Evolutionary conservation across 2,329 filamentous ascomycete species (phyloP).

Genomic region (Sporothrix euskadiensis): DNA sequence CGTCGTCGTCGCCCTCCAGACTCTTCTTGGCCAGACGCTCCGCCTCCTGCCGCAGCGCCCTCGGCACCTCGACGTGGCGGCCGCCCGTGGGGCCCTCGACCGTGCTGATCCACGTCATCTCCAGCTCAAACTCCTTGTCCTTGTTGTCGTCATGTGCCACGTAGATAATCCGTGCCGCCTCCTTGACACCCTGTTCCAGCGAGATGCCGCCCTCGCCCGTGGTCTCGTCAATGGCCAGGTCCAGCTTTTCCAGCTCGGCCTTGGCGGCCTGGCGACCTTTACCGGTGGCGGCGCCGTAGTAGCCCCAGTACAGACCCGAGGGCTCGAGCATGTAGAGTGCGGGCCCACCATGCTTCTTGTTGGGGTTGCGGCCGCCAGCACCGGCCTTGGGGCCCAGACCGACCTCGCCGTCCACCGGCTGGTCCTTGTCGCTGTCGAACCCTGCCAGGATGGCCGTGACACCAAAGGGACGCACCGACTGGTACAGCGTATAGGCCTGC

Average conservation of each 20-base stretch:
- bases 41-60: slow-evolving; percentile 85
- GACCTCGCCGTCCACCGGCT: slow-evolving; percentile 86
- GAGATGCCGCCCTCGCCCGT: slow-evolving; percentile 62
- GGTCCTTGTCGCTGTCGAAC: slow-evolving; percentile 85
- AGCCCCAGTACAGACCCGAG: slow-evolving; percentile 96
- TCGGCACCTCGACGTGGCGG: slow-evolving; percentile 88
- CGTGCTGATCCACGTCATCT: slow-evolving; percentile 97
- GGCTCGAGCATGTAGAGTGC: slow-evolving; percentile 99
- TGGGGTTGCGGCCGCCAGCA: slow-evolving; percentile 75
- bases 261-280: slow-evolving; percentile 97
- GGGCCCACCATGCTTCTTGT: slow-evolving; percentile 80
- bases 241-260: slow-evolving; percentile 96
- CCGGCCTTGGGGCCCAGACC: slow-evolving; percentile 76
- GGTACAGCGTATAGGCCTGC: slow-evolving; percentile 96
- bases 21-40: slow-evolving; percentile 90
- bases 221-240: slow-evolving; percentile 63
- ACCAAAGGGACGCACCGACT: slow-evolving; percentile 92
- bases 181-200: slow-evolving; percentile 86
- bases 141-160: slow-evolving; percentile 98
- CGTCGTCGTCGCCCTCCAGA: slow-evolving; percentile 83
- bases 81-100: slow-evolving; percentile 86
- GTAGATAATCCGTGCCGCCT: slow-evolving; percentile 96
- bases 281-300: slow-evolving; percentile 95
- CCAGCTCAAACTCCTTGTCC: slow-evolving; percentile 98
- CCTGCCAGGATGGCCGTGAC: slow-evolving; percentile 93